Percentiles rank a stretch among this genome's conserved stretches.
These are phyloP conservation scores for Alternaria hordeiaustralica DNA, from an alignment of 2,329 filamentous ascomycete species.

Conservation along the genomic window DNA sequence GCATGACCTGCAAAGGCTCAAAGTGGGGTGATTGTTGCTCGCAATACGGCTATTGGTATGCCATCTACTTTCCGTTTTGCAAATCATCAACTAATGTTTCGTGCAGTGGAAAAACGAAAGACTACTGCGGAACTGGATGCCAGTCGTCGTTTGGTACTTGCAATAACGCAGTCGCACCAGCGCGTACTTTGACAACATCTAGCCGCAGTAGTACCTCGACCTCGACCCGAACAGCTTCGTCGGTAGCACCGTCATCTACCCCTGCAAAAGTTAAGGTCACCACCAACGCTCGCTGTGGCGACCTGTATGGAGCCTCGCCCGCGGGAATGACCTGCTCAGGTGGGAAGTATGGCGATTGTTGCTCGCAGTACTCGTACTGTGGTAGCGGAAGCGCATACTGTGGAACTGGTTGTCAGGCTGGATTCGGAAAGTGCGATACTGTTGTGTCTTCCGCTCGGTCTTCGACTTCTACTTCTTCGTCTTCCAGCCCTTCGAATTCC, in stretches of 20 bases:
- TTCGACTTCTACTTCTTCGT: too few species aligned
- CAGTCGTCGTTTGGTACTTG: constrained; percentile 1
- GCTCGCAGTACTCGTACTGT: constrained; percentile 11
- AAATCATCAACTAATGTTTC: neutral
- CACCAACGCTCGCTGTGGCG: constrained; percentile 8
- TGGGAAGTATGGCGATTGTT: constrained; percentile 6
- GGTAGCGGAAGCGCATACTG: constrained; percentile 5
- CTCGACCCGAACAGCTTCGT: neutral
- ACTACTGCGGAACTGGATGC: constrained; percentile 2
- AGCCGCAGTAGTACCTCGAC: neutral
- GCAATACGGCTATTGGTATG: constrained; percentile 3
- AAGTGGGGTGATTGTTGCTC: constrained; percentile 5
- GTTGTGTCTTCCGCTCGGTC: neutral
- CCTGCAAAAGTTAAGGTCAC: neutral
- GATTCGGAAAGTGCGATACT: neutral
- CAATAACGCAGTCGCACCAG: neutral
- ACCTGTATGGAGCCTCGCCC: neutral
- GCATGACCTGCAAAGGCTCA: constrained; percentile 1
- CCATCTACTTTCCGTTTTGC: rapidly evolving
- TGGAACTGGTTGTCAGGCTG: neutral
- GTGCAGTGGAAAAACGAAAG: neutral
- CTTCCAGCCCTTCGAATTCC: too few species aligned
- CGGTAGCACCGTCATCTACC: neutral
- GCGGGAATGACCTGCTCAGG: neutral
- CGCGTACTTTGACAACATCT: neutral